These are phyloP conservation scores for Leccinum griseonigrum DNA, from an alignment of 1,284 basidiomycete species.

Conservation along the genomic window DNA sequence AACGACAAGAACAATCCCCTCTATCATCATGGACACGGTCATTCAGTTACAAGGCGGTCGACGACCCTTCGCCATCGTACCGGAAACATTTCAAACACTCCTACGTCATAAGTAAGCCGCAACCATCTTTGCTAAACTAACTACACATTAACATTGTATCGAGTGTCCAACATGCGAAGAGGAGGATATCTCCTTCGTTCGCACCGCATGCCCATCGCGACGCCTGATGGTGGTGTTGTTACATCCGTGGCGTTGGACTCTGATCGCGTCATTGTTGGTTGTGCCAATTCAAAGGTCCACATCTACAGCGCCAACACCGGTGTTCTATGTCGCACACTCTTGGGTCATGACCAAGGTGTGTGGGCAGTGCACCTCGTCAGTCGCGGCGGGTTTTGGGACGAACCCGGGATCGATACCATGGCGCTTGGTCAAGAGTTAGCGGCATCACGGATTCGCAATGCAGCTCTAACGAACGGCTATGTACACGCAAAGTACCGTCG, in stretches of 20 bases:
- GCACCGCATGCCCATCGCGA: constrained; percentile 59
- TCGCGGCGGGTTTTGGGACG: constrained; percentile 41
- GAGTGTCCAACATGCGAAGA: constrained; percentile 84
- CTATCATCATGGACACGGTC: constrained; percentile 24
- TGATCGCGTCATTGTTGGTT: constrained; percentile 87
- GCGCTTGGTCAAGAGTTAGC: constrained; percentile 4
- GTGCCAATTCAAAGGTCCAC: constrained; percentile 87
- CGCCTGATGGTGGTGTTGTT: constrained; percentile 71
- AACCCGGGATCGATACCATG: constrained; percentile 21
- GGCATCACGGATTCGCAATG: constrained; percentile 1
- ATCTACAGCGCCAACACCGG: constrained; percentile 85
- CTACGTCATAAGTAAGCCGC: constrained; percentile 66
- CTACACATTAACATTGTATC: constrained; percentile 5
- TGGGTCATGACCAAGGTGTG: constrained; percentile 87
- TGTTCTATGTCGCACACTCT: constrained; percentile 72
- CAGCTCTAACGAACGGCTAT: constrained; percentile 22
- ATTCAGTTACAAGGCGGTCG: constrained; percentile 15
- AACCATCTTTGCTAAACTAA: not conserved
- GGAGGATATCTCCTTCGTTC: constrained; percentile 77
- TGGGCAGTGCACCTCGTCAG: constrained; percentile 86
- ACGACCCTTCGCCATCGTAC: constrained; percentile 48
- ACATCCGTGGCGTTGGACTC: constrained; percentile 86
- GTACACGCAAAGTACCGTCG: constrained; percentile 28
- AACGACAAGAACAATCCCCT: constrained; percentile 22
- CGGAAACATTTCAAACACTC: constrained; percentile 75